phyloP scores from a whole-genome alignment of 306 rosid genomes.

The Rosa persica region DNA sequence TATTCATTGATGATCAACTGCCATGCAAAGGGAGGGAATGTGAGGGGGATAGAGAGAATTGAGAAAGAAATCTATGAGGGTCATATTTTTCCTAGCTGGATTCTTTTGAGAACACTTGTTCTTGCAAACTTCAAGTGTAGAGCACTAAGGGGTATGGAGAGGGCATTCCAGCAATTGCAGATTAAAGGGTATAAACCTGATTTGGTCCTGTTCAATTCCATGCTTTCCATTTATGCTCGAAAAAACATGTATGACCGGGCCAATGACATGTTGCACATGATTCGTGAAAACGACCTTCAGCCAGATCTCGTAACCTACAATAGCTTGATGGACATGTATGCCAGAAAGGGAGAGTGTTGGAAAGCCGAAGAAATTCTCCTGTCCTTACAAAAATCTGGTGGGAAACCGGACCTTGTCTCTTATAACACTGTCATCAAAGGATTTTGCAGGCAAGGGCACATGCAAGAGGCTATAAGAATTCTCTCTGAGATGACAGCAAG shows the following conservation, averaged over 20 bases:
- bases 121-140: slow-evolving; percentile 84
- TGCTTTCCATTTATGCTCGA: slow-evolving; percentile 77
- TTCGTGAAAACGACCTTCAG: slow-evolving; percentile 54
- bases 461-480: slow-evolving; percentile 84
- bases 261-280: slow-evolving; percentile 63
- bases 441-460: slow-evolving; percentile 81
- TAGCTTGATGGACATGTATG: slow-evolving; percentile 85
- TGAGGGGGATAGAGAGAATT: slow-evolving; percentile 65
- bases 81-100: slow-evolving; percentile 78
- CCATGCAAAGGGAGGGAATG: slow-evolving; percentile 71
- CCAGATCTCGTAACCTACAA: slow-evolving; percentile 84
- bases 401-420: slow-evolving; percentile 76
- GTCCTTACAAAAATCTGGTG: slow-evolving; percentile 58
- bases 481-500: slow-evolving; percentile 71
- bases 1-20: slow-evolving; percentile 83
- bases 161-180: slow-evolving; percentile 67
- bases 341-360: slow-evolving; percentile 80
- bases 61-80: slow-evolving; percentile 74
- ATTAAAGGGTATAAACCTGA: slow-evolving; percentile 81
- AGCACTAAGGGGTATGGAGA: slow-evolving; percentile 72
- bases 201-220: slow-evolving; percentile 70
- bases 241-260: slow-evolving; percentile 61
- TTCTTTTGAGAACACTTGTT: slow-evolving; percentile 72
- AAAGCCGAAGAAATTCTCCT: slow-evolving; percentile 87
- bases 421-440: slow-evolving; percentile 86